phyloP scores from a whole-genome alignment of 179 eudicot species.

The Silene vulgaris region DNA sequence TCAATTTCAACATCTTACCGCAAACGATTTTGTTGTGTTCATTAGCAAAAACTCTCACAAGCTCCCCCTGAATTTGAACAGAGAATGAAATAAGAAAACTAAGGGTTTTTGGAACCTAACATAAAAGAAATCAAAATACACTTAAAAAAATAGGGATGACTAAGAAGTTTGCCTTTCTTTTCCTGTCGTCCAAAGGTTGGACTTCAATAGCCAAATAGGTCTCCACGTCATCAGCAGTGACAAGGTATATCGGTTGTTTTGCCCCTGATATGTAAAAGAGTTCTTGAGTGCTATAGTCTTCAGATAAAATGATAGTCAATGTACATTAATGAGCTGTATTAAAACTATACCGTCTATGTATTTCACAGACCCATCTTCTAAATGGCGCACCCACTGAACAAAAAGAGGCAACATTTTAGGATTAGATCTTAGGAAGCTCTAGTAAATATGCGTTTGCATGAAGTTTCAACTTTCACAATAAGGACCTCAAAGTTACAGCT shows the following conservation, averaged over 20 bases:
- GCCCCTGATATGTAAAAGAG: conserved; percentile 57
- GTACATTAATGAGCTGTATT: conserved; percentile 2
- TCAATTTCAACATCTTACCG: conserved; percentile 45
- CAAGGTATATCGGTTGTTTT: conserved; percentile 80
- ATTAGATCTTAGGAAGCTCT: conserved; percentile 9
- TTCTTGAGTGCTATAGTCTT: conserved; percentile 20
- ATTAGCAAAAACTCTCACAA: conserved; percentile 85
- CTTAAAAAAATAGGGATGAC: background rate
- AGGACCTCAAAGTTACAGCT: conserved; percentile 95
- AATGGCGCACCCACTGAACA: conserved; percentile 86
- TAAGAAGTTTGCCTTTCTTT: conserved; percentile 60
- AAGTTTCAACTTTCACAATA: conserved; percentile 17
- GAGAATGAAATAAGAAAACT: background rate
- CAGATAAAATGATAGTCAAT: background rate
- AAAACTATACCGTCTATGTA: conserved; percentile 68
- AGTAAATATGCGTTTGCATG: conserved; percentile 7
- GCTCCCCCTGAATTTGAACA: conserved; percentile 64
- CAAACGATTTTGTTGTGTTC: conserved; percentile 75
- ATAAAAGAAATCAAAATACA: background rate
- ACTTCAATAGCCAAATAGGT: conserved; percentile 84
- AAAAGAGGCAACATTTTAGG: conserved; percentile 16
- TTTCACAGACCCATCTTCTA: conserved; percentile 93
- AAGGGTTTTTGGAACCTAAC: background rate
- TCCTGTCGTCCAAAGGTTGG: conserved; percentile 85
- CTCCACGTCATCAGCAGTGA: conserved; percentile 89